Evolutionary conservation across 1,284 basidiomycete species (phyloP), one percentile per base, ranked within the genome.

Genomic region (Fomes fomentarius): DNA sequence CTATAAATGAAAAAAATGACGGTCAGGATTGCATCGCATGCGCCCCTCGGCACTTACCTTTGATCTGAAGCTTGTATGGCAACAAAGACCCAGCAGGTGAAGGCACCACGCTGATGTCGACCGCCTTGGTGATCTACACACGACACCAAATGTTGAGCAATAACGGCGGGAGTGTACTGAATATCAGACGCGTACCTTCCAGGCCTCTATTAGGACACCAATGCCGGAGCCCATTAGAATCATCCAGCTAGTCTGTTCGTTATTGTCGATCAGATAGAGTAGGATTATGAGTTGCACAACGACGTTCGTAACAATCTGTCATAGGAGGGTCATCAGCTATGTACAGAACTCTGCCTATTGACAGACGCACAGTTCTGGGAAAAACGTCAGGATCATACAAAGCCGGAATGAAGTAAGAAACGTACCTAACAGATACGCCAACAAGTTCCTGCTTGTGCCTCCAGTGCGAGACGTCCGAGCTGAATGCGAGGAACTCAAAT

Each of bases 211-310:
- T 26, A 94, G 57, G 26, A 96, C 84, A 28, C 96, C 95, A 71
- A 88, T 86, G 14, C 90, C 93, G 61, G 94, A 94, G 4, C 89
- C 87, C 70, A 94, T 83, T 21, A 98, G 80, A 68, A 97, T 96
- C 93, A 97, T 97, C 87, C 92, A 96, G 64, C 87, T 93, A 22
- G 96, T 98, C 69, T 98, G 91, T 57, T 94, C 89, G 64, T 91
- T 94, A 70, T 94, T 95, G 76, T 98, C 96, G 64, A 97, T 84
- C 61, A 98, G 87, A 74, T 98, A 98, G 22, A 98, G 80, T 38
- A 97, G 78, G 64, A 97, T 89, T 65, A 98, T 80, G 37, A 91
- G 71, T 77, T 96, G 94, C 7, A 96, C 91, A 67, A 98, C 85
- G 58, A 96, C 91, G 71, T 98, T 98, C 42, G 94, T 93, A 63